A percentile compares a stretch with the other conserved stretches of the same genome.
Conservation (phyloP, 1,284 basidiomycete species). For the Cryptococcus sp. region DNA sequence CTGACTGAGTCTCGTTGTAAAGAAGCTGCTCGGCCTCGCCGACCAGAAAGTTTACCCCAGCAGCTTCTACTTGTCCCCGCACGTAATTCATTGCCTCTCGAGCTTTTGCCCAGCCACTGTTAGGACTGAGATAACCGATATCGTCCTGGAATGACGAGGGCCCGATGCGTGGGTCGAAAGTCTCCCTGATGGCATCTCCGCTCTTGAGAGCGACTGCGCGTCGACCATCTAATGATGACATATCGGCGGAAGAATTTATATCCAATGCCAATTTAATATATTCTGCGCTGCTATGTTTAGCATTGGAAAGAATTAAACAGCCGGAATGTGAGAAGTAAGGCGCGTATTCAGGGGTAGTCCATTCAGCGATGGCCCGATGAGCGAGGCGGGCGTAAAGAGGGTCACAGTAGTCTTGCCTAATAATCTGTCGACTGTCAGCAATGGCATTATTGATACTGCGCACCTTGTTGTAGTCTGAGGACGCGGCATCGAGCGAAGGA, state of each 20-base stretch:
- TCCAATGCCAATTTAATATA: slow-evolving; percentile 17
- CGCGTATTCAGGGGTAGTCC: slow-evolving; percentile 59
- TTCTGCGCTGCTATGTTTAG: neutral
- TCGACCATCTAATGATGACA: slow-evolving; percentile 20
- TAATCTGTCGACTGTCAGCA: slow-evolving; percentile 19
- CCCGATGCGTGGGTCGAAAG: slow-evolving; percentile 11
- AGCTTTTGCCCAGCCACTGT: slow-evolving; percentile 80
- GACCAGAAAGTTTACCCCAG: slow-evolving; percentile 15
- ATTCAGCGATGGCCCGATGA: slow-evolving; percentile 31
- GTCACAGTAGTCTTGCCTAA: slow-evolving; percentile 36
- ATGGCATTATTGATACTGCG: neutral
- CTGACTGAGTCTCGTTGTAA: slow-evolving; percentile 32
- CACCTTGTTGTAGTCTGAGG: slow-evolving; percentile 36
- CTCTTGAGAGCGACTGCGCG: slow-evolving; percentile 5
- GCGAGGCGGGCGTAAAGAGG: slow-evolving; percentile 18
- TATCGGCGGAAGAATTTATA: slow-evolving; percentile 12
- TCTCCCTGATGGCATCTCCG: slow-evolving; percentile 17
- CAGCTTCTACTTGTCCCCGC: slow-evolving; percentile 6
- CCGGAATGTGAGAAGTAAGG: slow-evolving; percentile 72
- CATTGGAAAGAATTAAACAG: slow-evolving; percentile 10
- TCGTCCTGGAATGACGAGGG: slow-evolving; percentile 20
- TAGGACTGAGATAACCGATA: slow-evolving; percentile 67
- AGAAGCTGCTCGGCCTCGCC: slow-evolving; percentile 11
- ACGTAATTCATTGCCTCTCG: slow-evolving; percentile 61
- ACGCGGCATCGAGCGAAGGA: slow-evolving; percentile 21